Conservation (phyloP, 2,329 filamentous ascomycete genomes). For the Pseudogymnoascus sp. region DNA sequence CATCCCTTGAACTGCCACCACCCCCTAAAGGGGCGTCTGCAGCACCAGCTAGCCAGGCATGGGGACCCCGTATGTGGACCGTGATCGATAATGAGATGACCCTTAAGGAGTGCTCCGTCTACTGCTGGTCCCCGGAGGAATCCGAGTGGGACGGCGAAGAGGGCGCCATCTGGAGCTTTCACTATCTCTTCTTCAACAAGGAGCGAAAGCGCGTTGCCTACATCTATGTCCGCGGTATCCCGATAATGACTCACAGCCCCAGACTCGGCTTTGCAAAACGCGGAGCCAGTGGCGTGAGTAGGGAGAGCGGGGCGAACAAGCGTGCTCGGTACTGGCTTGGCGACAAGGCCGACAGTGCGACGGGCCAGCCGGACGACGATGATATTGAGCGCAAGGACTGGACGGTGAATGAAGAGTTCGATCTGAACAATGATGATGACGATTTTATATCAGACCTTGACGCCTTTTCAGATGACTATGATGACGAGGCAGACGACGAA, state of each 20-base stretch:
- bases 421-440: constrained; percentile 39
- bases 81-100: constrained; percentile 93
- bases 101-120: constrained; percentile 79
- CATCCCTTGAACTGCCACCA: constrained; percentile 31
- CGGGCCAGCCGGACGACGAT: constrained; percentile 39
- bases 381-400: constrained; percentile 22
- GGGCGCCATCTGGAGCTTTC: constrained; percentile 86
- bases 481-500: constrained; percentile 14
- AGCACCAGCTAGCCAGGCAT: constrained; percentile 50
- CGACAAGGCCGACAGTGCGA: constrained; percentile 43
- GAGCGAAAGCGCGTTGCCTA: constrained; percentile 87
- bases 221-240: constrained; percentile 84
- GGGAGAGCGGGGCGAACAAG: constrained; percentile 59
- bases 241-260: constrained; percentile 61
- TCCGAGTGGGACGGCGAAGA: constrained; percentile 91
- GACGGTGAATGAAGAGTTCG: constrained; percentile 40
- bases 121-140: constrained; percentile 81
- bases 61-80: constrained; percentile 88
- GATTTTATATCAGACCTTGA: constrained; percentile 44
- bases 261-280: constrained; percentile 29
- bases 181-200: constrained; percentile 98
- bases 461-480: constrained; percentile 34
- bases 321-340: constrained; percentile 85
- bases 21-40: constrained; percentile 26
- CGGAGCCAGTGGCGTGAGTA: constrained; percentile 21